A percentile compares a stretch with the other conserved stretches of the same genome.
phyloP scores from a whole-genome alignment of 2,329 filamentous ascomycete species.

The Aspergillus intermedius region DNA sequence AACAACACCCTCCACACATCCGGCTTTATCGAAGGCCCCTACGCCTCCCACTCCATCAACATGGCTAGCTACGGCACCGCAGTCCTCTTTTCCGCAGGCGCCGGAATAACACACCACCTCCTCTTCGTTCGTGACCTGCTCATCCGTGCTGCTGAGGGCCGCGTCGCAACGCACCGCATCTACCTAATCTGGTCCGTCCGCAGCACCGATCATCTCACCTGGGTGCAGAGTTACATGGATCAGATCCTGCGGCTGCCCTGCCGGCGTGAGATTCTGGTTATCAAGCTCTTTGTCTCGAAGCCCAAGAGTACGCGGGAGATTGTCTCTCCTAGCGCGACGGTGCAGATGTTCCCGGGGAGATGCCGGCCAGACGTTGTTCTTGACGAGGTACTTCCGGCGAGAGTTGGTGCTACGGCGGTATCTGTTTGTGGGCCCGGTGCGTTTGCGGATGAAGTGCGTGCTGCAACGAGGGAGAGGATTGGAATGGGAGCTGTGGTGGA shows the following conservation, averaged over 20 bases:
- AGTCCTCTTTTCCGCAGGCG: slow-evolving; percentile 60
- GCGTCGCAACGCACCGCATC: slow-evolving; percentile 53
- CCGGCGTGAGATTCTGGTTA: slow-evolving; percentile 52
- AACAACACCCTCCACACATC: slow-evolving; percentile 41
- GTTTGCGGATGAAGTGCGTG: slow-evolving; percentile 56
- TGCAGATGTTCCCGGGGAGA: slow-evolving; percentile 57
- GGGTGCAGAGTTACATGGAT: slow-evolving; percentile 62
- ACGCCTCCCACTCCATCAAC: slow-evolving; percentile 52
- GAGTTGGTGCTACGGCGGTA: slow-evolving; percentile 55
- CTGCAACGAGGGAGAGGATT: slow-evolving; percentile 46
- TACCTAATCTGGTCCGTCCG: slow-evolving; percentile 59
- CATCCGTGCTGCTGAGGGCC: slow-evolving; percentile 45
- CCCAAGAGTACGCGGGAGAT: slow-evolving; percentile 51
- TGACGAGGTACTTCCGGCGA: slow-evolving; percentile 49
- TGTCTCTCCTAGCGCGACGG: slow-evolving; percentile 49
- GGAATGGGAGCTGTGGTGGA: slow-evolving; percentile 51
- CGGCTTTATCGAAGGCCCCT: slow-evolving; percentile 59
- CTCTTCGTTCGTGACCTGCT: slow-evolving; percentile 56
- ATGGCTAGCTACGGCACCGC: slow-evolving; percentile 58
- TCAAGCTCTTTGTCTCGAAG: slow-evolving; percentile 59
- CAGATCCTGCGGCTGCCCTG: slow-evolving; percentile 54
- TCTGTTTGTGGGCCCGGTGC: slow-evolving; percentile 58
- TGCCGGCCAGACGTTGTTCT: slow-evolving; percentile 51
- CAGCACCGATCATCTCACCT: slow-evolving; percentile 54
- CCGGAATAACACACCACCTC: slow-evolving; percentile 61